These are phyloP conservation scores for Penicillium sp. DNA, from an alignment of 2,329 filamentous ascomycete species.

Conservation along the genomic window DNA sequence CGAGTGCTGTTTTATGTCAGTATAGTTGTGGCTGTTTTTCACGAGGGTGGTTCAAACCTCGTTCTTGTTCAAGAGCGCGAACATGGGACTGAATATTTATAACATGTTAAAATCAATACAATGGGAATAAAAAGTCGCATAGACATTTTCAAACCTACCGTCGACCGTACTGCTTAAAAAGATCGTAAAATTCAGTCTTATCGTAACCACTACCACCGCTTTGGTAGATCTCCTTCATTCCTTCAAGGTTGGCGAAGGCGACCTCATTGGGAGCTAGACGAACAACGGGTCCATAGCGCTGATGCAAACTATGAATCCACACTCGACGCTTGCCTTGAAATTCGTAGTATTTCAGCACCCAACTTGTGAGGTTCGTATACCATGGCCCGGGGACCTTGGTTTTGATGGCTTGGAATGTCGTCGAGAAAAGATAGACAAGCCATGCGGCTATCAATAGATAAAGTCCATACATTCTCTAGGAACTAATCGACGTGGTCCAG, in stretches of 20 bases:
- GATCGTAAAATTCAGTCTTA: not conserved
- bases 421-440: not conserved
- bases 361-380: constrained; percentile 2
- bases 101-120: not conserved
- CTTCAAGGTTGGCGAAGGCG: not conserved
- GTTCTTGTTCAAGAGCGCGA: constrained; percentile 1
- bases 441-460: not conserved
- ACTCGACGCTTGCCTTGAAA: constrained; percentile 2
- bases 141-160: not conserved
- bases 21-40: not conserved
- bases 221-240: constrained; percentile 3
- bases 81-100: not conserved
- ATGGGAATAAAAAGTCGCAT: too few relatives aligned
- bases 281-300: not conserved
- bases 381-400: constrained; percentile 1
- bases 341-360: constrained; percentile 1
- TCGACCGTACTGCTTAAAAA: not conserved
- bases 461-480: not conserved
- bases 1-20: not conserved
- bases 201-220: constrained; percentile 3
- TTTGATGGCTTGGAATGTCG: not conserved
- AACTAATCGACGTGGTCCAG: too few relatives aligned
- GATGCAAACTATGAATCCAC: constrained; percentile 1
- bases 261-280: constrained; percentile 3
- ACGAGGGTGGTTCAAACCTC: not conserved